These are phyloP conservation scores for Yarrowia osloensis DNA, from an alignment of 805 yeast species.

Conservation along the genomic window DNA sequence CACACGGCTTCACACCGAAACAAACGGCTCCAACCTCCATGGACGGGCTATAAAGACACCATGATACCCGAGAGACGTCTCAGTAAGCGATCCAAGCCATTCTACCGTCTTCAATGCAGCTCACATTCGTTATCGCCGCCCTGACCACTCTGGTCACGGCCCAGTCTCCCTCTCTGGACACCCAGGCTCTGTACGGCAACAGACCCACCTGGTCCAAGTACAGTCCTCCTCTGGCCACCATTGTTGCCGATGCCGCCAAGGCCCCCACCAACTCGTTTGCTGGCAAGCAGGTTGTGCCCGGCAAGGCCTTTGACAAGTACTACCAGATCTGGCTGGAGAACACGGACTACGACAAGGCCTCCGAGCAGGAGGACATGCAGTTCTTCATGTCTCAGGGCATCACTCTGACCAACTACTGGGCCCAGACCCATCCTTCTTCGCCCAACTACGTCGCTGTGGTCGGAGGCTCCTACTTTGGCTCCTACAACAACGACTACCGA, in stretches of 20 bases:
- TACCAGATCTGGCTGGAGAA: constrained; percentile 54
- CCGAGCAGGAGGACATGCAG: constrained; percentile 47
- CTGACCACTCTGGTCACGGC: constrained; percentile 15
- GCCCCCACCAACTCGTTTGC: constrained; percentile 39
- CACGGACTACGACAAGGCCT: constrained; percentile 54
- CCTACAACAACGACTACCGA: constrained; percentile 50
- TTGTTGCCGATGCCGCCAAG: constrained; percentile 40
- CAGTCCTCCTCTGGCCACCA: constrained; percentile 10
- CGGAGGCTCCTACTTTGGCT: constrained; percentile 55
- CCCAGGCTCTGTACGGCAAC: constrained; percentile 4
- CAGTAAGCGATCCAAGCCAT: background rate
- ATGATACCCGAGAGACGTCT: background rate
- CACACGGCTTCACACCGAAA: too few relatives aligned
- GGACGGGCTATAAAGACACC: background rate
- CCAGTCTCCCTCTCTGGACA: constrained; percentile 4
- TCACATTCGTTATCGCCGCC: background rate
- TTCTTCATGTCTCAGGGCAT: constrained; percentile 50
- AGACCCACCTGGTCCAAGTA: background rate
- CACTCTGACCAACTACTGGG: constrained; percentile 54
- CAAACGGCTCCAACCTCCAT: too few relatives aligned
- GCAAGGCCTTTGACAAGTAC: constrained; percentile 47
- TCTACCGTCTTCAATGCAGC: background rate
- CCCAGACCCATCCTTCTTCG: constrained; percentile 55
- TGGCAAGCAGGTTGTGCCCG: constrained; percentile 45
- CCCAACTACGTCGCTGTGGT: constrained; percentile 55